Base-by-base conservation (phyloP, 2,329 filamentous ascomycete species). In the Curvularia hawaiiensis region DNA sequence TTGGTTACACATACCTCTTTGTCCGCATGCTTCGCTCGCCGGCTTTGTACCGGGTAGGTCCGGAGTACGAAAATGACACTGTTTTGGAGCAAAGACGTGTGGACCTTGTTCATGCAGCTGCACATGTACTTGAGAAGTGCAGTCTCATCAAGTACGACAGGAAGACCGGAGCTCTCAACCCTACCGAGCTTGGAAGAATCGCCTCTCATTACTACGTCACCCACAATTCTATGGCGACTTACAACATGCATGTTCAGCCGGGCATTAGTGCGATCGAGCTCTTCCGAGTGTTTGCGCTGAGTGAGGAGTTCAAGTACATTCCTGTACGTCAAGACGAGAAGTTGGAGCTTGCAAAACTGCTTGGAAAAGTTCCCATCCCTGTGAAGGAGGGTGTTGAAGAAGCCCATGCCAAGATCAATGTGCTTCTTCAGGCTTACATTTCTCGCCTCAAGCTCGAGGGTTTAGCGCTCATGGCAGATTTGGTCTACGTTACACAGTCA, bases 141-240 rank as follows among this genome's bases (percentile, higher is more conserved):
- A 92, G 89, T 59, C 84, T 99, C 8, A 84, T 96, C 77, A 97
- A 96, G 71, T 99, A 99, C 71, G 95, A 99, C 69, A 95, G 96
- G 76, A 95, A 95, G 78, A 88, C 89, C 1, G 95, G 96, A 26
- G 90, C 88, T 69, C 78, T 99, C 31, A 92, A 96, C 77, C 86
- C 91, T 4, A 99, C 95, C 0, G 95, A 99, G 75, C 88, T 99
- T 53, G 95, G 96, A 51, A 89, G 95, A 41, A 96, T 99, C 66
- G 90, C 96, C 6, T 98, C 94, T 14, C 95, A 99, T 76, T 99
- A 99, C 81, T 99, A 99, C 80, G 97, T 99, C 71, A 95, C 92
- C 0, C 88, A 97, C 77, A 91, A 87, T 66, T 98, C 94, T 14
- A 99, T 99, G 95, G 85, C 94, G 65, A 97, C 91, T 1, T 99